Conservation (phyloP, 2,329 filamentous ascomycete genomes). For the Alternaria panax region DNA sequence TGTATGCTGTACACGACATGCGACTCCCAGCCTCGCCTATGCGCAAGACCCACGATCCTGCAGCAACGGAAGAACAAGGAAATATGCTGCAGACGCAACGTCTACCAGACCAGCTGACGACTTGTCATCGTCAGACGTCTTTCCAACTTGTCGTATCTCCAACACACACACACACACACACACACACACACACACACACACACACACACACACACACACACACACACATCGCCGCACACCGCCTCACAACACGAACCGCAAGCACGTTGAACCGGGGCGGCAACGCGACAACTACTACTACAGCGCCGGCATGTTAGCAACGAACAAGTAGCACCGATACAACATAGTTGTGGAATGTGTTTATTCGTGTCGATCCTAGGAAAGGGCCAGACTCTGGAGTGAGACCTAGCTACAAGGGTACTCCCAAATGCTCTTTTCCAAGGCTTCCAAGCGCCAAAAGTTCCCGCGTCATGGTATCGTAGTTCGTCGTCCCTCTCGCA, state of each 20-base stretch:
- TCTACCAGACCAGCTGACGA: not conserved
- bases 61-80: constrained; percentile 5
- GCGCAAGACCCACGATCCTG: constrained; percentile 3
- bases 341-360: not conserved
- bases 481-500: not conserved
- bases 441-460: not conserved
- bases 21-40: constrained; percentile 13
- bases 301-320: not conserved
- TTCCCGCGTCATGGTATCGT: not conserved
- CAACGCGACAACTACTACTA: not conserved
- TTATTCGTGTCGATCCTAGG: constrained; percentile 1
- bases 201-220: not conserved
- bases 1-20: constrained; percentile 16
- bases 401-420: not conserved
- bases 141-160: not conserved
- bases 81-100: not conserved
- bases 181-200: constrained; percentile 1
- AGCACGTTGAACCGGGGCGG: not conserved
- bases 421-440: not conserved
- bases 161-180: not conserved
- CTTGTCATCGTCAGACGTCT: not conserved
- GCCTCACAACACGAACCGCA: constrained; percentile 3
- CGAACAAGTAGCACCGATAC: not conserved
- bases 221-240: constrained; percentile 3
- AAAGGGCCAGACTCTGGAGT: not conserved